Conservation (phyloP, 805 yeast species). For the Candida maesae region DNA sequence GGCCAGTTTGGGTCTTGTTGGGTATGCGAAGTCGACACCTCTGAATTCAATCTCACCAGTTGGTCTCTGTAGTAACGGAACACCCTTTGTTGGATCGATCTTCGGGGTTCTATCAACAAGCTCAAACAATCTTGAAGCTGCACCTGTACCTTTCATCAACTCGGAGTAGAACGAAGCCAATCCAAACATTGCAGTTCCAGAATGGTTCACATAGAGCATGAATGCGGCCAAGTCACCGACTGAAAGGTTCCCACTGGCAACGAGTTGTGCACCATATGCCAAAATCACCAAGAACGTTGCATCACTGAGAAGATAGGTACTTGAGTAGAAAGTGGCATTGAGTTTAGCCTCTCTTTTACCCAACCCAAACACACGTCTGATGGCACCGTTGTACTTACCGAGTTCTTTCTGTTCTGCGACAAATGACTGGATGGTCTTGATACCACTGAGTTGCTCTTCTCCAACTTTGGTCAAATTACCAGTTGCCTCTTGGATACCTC, state of each 20-base stretch:
- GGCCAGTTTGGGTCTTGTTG: conserved; percentile 73
- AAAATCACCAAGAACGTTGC: conserved; percentile 70
- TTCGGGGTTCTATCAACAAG: conserved; percentile 71
- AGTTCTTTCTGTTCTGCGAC: conserved; percentile 85
- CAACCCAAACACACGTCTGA: conserved; percentile 57
- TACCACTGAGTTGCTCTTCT: conserved; percentile 86
- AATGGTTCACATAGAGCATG: conserved; percentile 92
- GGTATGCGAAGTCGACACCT: conserved; percentile 74
- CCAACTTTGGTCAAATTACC: conserved; percentile 86
- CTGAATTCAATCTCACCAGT: conserved; percentile 53
- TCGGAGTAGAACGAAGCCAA: conserved; percentile 92
- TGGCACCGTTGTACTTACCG: conserved; percentile 67
- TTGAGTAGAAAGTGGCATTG: conserved; percentile 72
- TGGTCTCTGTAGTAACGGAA: conserved; percentile 35
- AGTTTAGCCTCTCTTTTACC: conserved; percentile 79
- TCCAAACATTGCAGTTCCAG: conserved; percentile 88
- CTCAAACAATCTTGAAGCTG: conserved; percentile 89
- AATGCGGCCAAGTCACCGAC: conserved; percentile 92
- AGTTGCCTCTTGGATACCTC: conserved; percentile 76
- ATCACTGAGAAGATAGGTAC: conserved; percentile 85
- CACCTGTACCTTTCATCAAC: conserved; percentile 97
- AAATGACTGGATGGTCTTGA: conserved; percentile 87
- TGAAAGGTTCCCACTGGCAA: conserved; percentile 66
- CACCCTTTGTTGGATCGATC: conserved; percentile 65
- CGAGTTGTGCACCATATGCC: conserved; percentile 79